Evolutionary conservation across 2,329 filamentous ascomycete genomes (phyloP), one percentile per base, ranked within the genome.

Genomic region (Drechslerella dactyloides): DNA sequence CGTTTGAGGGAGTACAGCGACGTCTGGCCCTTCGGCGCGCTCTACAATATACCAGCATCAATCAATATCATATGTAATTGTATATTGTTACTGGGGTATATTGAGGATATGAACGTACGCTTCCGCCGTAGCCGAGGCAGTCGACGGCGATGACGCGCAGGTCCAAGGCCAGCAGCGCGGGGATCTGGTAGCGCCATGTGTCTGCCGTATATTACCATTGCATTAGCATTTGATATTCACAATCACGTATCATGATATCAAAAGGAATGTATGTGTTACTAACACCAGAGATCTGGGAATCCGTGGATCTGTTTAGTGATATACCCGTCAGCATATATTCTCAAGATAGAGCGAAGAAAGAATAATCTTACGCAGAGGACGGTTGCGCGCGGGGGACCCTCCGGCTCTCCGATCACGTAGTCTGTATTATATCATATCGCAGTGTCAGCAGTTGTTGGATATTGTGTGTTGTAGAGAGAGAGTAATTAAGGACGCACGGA

Each of bases 171-270:
- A 89, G 80, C 21, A 97, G 84, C 75, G 86, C 80, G 0, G 93
- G 92, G 69, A 97, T 89, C 80, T 97, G 93, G 80, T 90, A 89
- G 73, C 93, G 88, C 93, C 93, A 97, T 78, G 89, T 91, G 77
- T 76, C 75, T 76, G 8, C 23, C 2, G 4, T 33, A 51, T n/a
- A 19, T 50, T 15, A 37, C 53, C 27, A 19, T 42, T 27, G 19
- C 21, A 46, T 50, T 23, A 27, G 24, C 44, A 10, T 40, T 54
- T 15, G 27, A 2, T 53, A 15, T 61, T 44, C n/a, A n/a, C n/a
- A n/a, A n/a, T n/a, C n/a, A n/a, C n/a, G n/a, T n/a, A n/a, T 61
- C 42, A 37, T 21, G 2, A 11, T 7, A 10, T 27, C 51, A 23
- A 33, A 50, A 30, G 30, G 19, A 55, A 37, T 23, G 8, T 2